phyloP scores from a whole-genome alignment of 805 yeast species.

The Ogataea polymorpha region DNA sequence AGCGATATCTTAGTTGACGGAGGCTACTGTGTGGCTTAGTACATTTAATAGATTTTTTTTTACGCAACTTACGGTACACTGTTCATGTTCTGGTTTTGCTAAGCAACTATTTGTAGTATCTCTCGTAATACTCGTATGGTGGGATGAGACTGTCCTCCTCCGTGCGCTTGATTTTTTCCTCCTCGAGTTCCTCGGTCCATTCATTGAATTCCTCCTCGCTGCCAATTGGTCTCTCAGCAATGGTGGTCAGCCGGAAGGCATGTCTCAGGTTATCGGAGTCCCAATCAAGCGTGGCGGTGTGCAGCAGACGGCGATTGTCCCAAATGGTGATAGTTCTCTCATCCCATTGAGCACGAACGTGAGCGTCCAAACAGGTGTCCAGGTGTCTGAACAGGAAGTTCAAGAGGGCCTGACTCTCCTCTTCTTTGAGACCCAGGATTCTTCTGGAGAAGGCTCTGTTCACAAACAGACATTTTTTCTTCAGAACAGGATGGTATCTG shows the following conservation, averaged over 20 bases:
- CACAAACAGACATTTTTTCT: conserved; percentile 54
- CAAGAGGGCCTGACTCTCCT: conserved; percentile 63
- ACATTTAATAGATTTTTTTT: not conserved
- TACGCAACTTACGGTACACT: not conserved
- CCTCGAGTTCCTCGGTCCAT: conserved; percentile 33
- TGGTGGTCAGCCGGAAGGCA: conserved; percentile 69
- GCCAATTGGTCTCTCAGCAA: conserved; percentile 63
- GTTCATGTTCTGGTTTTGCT: not conserved
- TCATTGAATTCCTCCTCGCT: conserved; percentile 30
- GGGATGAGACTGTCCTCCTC: conserved; percentile 16
- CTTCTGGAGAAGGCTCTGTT: conserved; percentile 62
- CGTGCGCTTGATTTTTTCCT: conserved; percentile 14
- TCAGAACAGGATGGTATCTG: conserved; percentile 70
- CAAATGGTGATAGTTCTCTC: conserved; percentile 68
- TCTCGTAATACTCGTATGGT: conserved; percentile 23
- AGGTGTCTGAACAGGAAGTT: conserved; percentile 54
- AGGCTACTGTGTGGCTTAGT: conserved; percentile 56
- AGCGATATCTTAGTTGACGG: conserved; percentile 77
- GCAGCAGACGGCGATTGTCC: conserved; percentile 74
- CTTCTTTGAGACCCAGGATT: conserved; percentile 69
- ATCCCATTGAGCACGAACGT: conserved; percentile 69
- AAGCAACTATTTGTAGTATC: conserved; percentile 1
- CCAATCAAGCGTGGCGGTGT: conserved; percentile 72
- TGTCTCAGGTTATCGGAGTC: conserved; percentile 65
- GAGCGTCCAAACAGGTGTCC: conserved; percentile 53